phyloP scores from a whole-genome alignment of 2,329 filamentous ascomycete genomes.

The Calonectria honghensis region DNA sequence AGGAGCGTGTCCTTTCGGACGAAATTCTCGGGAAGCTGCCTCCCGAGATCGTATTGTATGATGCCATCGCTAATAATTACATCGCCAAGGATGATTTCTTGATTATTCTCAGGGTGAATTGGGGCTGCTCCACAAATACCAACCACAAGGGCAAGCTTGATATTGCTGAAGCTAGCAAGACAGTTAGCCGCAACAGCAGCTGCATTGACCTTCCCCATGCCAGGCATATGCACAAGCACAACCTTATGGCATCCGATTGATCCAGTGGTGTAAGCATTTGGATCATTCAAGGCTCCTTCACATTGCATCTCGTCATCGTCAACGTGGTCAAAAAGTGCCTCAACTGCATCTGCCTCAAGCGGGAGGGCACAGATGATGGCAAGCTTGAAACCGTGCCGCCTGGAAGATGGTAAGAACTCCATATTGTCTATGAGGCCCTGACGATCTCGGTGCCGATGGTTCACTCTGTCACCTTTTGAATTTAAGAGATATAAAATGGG shows the following conservation, averaged over 20 bases:
- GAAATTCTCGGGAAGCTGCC: slow-evolving; percentile 47
- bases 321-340: slow-evolving; percentile 45
- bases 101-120: not conserved
- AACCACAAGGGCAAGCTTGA: slow-evolving; percentile 25
- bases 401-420: not conserved
- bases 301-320: slow-evolving; percentile 41
- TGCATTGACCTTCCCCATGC: slow-evolving; percentile 19
- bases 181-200: not conserved
- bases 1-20: slow-evolving; percentile 47
- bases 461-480: not conserved
- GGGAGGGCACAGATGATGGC: slow-evolving; percentile 50
- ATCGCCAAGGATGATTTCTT: slow-evolving; percentile 53
- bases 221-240: slow-evolving; percentile 15
- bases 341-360: slow-evolving; percentile 47
- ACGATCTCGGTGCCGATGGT: not conserved
- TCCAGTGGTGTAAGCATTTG: slow-evolving; percentile 15
- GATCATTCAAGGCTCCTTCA: slow-evolving; percentile 53
- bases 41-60: slow-evolving; percentile 57
- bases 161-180: slow-evolving; percentile 2
- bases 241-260: slow-evolving; percentile 1
- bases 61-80: slow-evolving; percentile 55
- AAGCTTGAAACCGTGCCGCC: slow-evolving; percentile 38
- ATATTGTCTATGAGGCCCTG: not conserved
- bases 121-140: slow-evolving; percentile 47
- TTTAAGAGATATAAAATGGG: too few species aligned